Conservation (phyloP, 257 asterid species). For the Rhazya stricta region DNA sequence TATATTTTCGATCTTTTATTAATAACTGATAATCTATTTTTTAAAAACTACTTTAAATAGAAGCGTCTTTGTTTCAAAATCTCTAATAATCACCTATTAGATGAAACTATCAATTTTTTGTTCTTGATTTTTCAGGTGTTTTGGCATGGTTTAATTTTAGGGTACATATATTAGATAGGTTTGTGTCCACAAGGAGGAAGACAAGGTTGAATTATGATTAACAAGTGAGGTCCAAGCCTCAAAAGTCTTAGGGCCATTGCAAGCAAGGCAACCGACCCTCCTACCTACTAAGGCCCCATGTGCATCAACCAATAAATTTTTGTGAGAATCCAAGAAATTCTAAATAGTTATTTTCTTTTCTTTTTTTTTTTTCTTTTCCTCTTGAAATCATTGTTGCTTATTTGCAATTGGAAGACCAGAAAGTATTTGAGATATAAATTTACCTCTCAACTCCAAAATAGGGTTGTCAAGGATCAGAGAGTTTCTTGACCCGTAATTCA, state of each 20-base stretch:
- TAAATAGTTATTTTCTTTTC: background rate
- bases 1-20: no score
- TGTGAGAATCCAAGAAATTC: background rate
- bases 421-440: background rate
- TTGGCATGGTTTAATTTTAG: background rate
- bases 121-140: background rate
- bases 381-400: background rate
- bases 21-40: no score
- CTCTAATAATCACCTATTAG: no score
- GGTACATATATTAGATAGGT: background rate
- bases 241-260: background rate
- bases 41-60: no score
- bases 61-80: no score
- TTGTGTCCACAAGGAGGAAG: background rate
- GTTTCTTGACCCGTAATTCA: background rate
- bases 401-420: background rate
- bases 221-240: background rate
- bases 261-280: background rate
- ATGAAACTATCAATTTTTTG: background rate
- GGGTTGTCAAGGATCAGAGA: background rate
- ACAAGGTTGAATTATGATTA: background rate
- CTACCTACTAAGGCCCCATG: slow-evolving; percentile 12
- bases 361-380: background rate
- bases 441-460: background rate
- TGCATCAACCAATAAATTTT: slow-evolving; percentile 2